Evolutionary conservation across 2,329 filamentous ascomycete genomes (phyloP).

Genomic region (Aspergillus fischeri): DNA sequence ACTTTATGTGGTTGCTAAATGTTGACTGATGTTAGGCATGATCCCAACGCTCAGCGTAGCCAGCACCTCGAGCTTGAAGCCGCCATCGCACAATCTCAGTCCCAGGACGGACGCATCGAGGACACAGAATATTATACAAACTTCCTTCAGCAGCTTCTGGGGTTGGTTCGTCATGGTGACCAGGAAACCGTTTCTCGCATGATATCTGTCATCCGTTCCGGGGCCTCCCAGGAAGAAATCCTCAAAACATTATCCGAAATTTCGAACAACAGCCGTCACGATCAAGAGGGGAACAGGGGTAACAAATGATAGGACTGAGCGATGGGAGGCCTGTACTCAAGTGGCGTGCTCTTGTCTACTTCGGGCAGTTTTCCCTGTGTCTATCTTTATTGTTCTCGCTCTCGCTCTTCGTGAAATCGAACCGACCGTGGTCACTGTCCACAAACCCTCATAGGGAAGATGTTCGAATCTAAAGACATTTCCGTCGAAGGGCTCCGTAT

Average conservation of each 20-base stretch:
- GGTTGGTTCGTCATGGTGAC: slow-evolving; percentile 19
- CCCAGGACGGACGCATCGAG: slow-evolving; percentile 5
- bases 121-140: slow-evolving; percentile 20
- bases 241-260: slow-evolving; percentile 16
- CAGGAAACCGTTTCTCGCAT: slow-evolving; percentile 20
- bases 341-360: not conserved
- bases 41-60: slow-evolving; percentile 4
- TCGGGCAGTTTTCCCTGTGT: not conserved
- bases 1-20: slow-evolving; percentile 3
- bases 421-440: not conserved
- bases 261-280: not conserved
- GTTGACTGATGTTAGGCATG: not conserved
- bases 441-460: no score
- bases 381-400: not conserved
- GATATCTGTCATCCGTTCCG: slow-evolving; percentile 25
- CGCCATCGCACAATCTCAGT: not conserved
- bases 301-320: not conserved
- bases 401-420: not conserved
- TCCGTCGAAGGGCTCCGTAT: not conserved
- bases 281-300: not conserved
- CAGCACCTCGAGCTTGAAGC: slow-evolving; percentile 3
- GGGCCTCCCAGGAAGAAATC: slow-evolving; percentile 25
- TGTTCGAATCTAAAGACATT: not conserved
- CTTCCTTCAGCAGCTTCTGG: slow-evolving; percentile 24
- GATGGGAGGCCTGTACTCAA: not conserved